Base-by-base conservation (phyloP, 257 asterid genomes). In the Nyctanthes arbortristis region DNA sequence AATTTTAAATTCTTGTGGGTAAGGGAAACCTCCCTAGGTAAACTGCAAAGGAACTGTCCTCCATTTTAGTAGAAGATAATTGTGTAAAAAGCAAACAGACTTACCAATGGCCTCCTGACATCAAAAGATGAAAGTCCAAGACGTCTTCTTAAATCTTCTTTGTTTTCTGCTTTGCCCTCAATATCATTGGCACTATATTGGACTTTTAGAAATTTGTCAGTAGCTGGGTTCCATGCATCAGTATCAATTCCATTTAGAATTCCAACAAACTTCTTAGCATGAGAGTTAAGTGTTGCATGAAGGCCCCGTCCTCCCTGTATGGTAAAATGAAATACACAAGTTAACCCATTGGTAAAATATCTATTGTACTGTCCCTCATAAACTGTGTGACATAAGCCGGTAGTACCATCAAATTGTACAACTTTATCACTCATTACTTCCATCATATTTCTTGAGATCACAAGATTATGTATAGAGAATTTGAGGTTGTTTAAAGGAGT, bases 211-310 rank as follows among this genome's bases (percentile, higher is more conserved):
- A 80, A 78, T 31, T 79, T 83, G 83, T 93, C 98, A 72, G 87
- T 87, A 35, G 95, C 89, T 36, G 99, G 97, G 79, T 94, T 89
- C 99, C 97, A 94, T 18, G 96, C 84, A 66, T 86, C 96, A 73
- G 89, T 82, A 81, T 94, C 99, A 67, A 94, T 94, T 74, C 99
- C 99, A 70, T 94, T 94, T 73, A 94, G 83, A 73, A 94, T 85
- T 29, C 99, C 99, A 56, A 84, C 91, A 72, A 94, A 91, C 72
- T 94, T 91, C 84, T 84, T 91, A 24, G 93, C 70, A 77, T 94
- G 89, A 70, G 90, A 73, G 63, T 85, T 84, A 52, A 94, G 89
- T 52, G 96, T 91, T 49, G 86, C 58, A 60, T 86, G 84, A 77
- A 94, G 84, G 74, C 97, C 97, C 63, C 74, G 75, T 67, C 97